These are phyloP conservation scores for Candida silvatica DNA, from an alignment of 805 yeast genomes.

Conservation along the genomic window DNA sequence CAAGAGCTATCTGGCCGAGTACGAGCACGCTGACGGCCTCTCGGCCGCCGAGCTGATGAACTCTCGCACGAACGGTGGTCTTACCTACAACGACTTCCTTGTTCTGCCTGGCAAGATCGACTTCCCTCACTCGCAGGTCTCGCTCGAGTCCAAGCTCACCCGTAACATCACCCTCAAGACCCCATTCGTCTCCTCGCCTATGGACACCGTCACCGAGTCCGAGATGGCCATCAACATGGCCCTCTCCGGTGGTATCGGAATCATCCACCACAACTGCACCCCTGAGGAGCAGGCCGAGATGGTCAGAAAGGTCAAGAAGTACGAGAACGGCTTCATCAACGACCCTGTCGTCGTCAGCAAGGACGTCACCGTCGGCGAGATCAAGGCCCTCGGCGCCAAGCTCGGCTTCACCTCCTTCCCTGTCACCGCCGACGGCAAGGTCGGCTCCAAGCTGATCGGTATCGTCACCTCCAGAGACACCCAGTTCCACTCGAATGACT, in stretches of 20 bases:
- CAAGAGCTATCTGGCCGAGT: slow-evolving; percentile 53
- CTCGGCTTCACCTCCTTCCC: slow-evolving; percentile 98
- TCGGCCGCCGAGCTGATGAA: slow-evolving; percentile 81
- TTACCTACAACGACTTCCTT: slow-evolving; percentile 94
- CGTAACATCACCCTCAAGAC: slow-evolving; percentile 85
- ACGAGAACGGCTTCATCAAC: slow-evolving; percentile 94
- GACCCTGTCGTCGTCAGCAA: slow-evolving; percentile 88
- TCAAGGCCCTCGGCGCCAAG: slow-evolving; percentile 55
- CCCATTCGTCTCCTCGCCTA: slow-evolving; percentile 96
- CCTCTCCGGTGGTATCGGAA: slow-evolving; percentile 96
- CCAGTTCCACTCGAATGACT: slow-evolving; percentile 80
- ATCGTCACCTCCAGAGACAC: slow-evolving; percentile 95
- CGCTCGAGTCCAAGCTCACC: slow-evolving; percentile 80
- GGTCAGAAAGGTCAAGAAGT: slow-evolving; percentile 95
- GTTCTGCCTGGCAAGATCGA: slow-evolving; percentile 91
- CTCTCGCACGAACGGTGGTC: slow-evolving; percentile 85
- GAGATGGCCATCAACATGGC: slow-evolving; percentile 99
- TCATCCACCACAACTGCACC: slow-evolving; percentile 94
- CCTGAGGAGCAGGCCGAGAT: slow-evolving; percentile 97
- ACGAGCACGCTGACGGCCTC: slow-evolving; percentile 75
- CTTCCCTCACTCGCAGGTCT: slow-evolving; percentile 74
- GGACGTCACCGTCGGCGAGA: slow-evolving; percentile 67
- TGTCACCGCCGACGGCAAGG: slow-evolving; percentile 86
- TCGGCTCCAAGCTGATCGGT: slow-evolving; percentile 88
- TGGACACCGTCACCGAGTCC: slow-evolving; percentile 98